Evolutionary conservation across 371 early-diverging fungal species (phyloP).

Genomic region (Apophysomyces ossiformis): DNA sequence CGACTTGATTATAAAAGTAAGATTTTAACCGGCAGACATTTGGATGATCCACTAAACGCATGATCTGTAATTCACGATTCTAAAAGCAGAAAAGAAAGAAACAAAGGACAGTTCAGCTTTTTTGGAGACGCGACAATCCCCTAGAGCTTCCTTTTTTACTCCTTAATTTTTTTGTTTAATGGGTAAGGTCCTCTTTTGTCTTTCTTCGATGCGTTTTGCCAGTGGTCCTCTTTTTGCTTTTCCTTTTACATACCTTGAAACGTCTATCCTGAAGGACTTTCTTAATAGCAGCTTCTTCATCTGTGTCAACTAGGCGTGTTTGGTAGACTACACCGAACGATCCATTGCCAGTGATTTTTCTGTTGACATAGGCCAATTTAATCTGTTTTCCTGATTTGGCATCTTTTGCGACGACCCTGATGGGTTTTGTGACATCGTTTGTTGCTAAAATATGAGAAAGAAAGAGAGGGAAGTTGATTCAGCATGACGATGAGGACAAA

Average conservation of each 20-base stretch:
- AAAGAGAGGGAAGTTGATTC: neutral
- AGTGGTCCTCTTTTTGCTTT: neutral
- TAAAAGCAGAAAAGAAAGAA: slow-evolving; percentile 17
- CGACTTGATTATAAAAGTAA: slow-evolving; percentile 81
- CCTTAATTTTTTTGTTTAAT: slow-evolving; percentile 2
- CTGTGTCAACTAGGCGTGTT: slow-evolving; percentile 81
- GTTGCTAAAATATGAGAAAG: neutral
- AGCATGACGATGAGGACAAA: neutral
- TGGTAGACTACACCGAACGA: slow-evolving; percentile 98
- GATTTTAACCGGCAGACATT: slow-evolving; percentile 79
- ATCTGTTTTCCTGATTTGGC: slow-evolving; percentile 84
- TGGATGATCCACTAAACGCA: slow-evolving; percentile 80
- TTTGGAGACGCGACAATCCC: neutral
- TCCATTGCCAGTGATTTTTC: slow-evolving; percentile 93
- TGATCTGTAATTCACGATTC: slow-evolving; percentile 91
- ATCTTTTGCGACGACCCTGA: slow-evolving; percentile 67
- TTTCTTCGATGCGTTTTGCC: neutral
- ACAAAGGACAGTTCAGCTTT: neutral
- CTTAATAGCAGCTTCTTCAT: slow-evolving; percentile 92
- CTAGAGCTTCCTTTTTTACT: slow-evolving; percentile 12
- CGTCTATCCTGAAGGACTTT: slow-evolving; percentile 96
- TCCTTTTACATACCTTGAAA: slow-evolving; percentile 77
- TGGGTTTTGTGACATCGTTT: slow-evolving; percentile 8
- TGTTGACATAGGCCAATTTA: slow-evolving; percentile 87
- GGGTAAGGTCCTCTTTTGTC: neutral